A percentile compares a stretch with the other conserved stretches of the same genome.
Conservation (phyloP, 306 rosid genomes). For the Cucumis cinereus region DNA sequence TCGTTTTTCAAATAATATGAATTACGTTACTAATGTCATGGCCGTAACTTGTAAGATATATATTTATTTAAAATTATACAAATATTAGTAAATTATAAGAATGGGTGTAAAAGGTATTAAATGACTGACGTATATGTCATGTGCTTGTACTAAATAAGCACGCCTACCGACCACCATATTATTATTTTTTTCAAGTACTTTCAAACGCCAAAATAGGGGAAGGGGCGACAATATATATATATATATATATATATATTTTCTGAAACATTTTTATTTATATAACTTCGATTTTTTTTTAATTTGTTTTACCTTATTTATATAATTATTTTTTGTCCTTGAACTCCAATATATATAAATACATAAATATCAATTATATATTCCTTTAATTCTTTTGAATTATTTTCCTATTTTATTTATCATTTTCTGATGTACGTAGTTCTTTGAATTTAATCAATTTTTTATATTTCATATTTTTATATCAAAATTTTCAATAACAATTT, state of each 20-base stretch:
- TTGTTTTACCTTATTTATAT: neutral
- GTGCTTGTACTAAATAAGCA: conserved; percentile 6
- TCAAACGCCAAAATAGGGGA: neutral
- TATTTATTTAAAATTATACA: neutral
- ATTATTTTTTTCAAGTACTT: neutral
- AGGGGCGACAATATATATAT: neutral
- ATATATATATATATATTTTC: no score
- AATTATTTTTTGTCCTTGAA: neutral
- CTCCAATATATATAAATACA: neutral
- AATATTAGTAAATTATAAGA: neutral
- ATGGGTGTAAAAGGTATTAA: conserved; percentile 6
- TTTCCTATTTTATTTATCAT: neutral
- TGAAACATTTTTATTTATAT: no score
- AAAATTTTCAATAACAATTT: no score
- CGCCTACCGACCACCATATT: conserved; percentile 6
- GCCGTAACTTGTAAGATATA: neutral
- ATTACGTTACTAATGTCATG: neutral
- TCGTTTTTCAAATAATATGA: no score
- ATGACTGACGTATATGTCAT: conserved; percentile 6
- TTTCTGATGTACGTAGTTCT: neutral
- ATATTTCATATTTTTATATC: no score
- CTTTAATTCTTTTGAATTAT: neutral
- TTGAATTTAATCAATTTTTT: neutral
- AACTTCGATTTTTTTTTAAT: neutral
- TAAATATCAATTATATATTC: neutral